These are phyloP conservation scores for Sherardia arvensis DNA, from an alignment of 257 asterid species.

Conservation along the genomic window DNA sequence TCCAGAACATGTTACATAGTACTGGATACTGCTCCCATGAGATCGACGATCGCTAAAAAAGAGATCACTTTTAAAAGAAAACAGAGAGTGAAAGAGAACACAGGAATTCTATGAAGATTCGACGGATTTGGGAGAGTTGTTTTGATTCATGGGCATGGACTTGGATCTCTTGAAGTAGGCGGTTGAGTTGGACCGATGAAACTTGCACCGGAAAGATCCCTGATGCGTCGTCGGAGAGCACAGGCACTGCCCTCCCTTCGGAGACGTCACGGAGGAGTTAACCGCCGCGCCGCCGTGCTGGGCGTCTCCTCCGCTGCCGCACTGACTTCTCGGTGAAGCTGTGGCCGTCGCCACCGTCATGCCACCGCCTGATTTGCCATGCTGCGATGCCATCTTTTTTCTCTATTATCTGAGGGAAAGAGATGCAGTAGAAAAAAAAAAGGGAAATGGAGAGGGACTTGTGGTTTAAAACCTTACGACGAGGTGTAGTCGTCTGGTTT, in stretches of 20 bases:
- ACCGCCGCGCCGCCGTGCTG: neutral
- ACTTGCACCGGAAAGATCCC: constrained; percentile 43
- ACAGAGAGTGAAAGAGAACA: neutral
- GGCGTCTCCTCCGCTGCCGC: neutral
- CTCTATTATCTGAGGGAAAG: neutral
- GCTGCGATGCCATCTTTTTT: constrained; percentile 15
- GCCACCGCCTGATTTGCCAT: neutral
- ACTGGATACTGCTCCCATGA: neutral
- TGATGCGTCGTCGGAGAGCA: constrained; percentile 54
- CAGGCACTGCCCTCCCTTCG: constrained; percentile 36
- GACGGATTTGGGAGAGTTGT: constrained; percentile 18
- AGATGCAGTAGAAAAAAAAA: neutral
- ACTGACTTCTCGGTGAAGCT: constrained; percentile 11
- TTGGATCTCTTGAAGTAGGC: constrained; percentile 29
- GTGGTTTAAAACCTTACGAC: neutral
- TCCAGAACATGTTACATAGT: neutral
- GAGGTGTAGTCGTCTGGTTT: neutral
- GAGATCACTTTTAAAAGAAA: neutral
- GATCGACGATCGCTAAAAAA: neutral
- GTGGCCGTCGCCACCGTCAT: constrained; percentile 10
- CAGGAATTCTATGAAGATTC: constrained; percentile 15
- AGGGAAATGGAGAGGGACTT: neutral
- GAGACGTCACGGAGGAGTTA: constrained; percentile 13
- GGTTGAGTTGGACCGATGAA: constrained; percentile 31
- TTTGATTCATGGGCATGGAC: constrained; percentile 22